phyloP scores from a whole-genome alignment of 345 rosid genomes.

The Melaleuca alternifolia region DNA sequence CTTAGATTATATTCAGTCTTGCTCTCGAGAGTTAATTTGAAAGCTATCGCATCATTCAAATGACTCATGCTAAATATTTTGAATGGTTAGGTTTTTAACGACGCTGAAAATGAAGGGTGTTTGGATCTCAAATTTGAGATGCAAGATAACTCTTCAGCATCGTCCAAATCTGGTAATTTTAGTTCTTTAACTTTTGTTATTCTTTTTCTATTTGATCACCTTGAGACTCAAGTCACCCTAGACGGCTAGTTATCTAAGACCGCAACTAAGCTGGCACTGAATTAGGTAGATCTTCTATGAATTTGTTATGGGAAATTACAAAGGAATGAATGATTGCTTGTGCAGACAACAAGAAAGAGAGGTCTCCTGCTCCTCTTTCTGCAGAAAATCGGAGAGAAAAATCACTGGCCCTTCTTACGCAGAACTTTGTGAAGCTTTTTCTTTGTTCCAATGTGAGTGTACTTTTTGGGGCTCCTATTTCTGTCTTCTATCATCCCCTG shows the following conservation, averaged over 20 bases:
- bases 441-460: constrained; percentile 65
- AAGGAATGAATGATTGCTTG: neutral
- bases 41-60: neutral
- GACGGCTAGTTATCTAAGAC: neutral
- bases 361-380: neutral
- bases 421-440: constrained; percentile 77
- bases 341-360: constrained; percentile 16
- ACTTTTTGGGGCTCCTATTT: neutral
- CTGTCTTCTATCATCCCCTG: neutral
- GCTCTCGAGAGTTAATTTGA: neutral
- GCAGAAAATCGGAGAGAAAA: constrained; percentile 58
- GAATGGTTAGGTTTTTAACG: constrained; percentile 25
- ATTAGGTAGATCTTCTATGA: neutral
- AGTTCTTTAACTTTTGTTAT: neutral
- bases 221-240: neutral
- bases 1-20: neutral
- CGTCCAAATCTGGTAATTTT: constrained; percentile 42
- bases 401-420: constrained; percentile 56
- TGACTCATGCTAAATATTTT: neutral
- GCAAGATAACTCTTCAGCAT: constrained; percentile 36
- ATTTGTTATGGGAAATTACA: neutral
- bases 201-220: neutral
- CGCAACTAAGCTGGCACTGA: neutral
- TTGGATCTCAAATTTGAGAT: constrained; percentile 21
- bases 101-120: constrained; percentile 26